phyloP scores from a whole-genome alignment of 306 rosid species.

The Fragaria vesca region DNA sequence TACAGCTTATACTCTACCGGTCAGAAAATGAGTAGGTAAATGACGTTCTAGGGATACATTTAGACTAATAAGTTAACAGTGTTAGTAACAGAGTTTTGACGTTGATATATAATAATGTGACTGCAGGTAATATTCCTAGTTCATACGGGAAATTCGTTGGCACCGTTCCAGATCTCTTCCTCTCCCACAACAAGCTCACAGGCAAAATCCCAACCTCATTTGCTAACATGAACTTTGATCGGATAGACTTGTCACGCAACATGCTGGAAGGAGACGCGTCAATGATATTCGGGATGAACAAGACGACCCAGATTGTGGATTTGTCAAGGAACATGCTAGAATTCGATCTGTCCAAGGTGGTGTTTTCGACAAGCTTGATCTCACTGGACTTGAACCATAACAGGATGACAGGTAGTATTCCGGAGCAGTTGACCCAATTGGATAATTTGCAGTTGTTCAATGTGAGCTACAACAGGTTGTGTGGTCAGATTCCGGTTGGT shows the following conservation, averaged over 20 bases:
- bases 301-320: slow-evolving; percentile 39
- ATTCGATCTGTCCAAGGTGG: slow-evolving; percentile 47
- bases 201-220: slow-evolving; percentile 55
- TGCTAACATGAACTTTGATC: slow-evolving; percentile 20
- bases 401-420: slow-evolving; percentile 50
- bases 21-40: too few relatives aligned
- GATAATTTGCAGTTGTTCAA: slow-evolving; percentile 35
- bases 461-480: slow-evolving; percentile 56
- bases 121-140: slow-evolving; percentile 32
- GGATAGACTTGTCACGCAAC: slow-evolving; percentile 57
- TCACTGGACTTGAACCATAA: slow-evolving; percentile 63
- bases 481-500: slow-evolving; percentile 55
- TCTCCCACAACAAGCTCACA: slow-evolving; percentile 53
- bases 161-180: slow-evolving; percentile 22
- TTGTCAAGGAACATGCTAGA: slow-evolving; percentile 56
- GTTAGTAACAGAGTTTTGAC: too few relatives aligned
- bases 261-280: slow-evolving; percentile 69
- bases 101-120: neutral
- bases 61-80: too few relatives aligned
- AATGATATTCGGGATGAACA: slow-evolving; percentile 47
- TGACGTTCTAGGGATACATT: too few relatives aligned
- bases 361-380: slow-evolving; percentile 41
- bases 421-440: slow-evolving; percentile 37
- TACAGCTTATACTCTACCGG: too few relatives aligned
- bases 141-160: slow-evolving; percentile 39